Percentiles rank a stretch among this genome's conserved stretches.
These are phyloP conservation scores for Podila minutissima DNA, from an alignment of 192 early-diverging fungal genomes.

Conservation along the genomic window DNA sequence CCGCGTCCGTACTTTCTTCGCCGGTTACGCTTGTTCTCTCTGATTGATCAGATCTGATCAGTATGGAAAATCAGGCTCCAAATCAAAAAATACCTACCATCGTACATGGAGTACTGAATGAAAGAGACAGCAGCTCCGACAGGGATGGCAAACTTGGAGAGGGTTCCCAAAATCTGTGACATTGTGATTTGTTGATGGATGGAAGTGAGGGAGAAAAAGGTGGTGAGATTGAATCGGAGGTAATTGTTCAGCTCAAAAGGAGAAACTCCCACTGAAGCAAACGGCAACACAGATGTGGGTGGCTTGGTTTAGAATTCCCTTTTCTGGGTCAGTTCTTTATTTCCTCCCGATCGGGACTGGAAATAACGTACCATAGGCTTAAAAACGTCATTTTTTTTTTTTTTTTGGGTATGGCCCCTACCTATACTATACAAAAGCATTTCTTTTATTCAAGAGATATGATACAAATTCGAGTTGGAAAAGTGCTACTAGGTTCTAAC, in stretches of 20 bases:
- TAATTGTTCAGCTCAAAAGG: neutral
- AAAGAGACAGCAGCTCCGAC: slow-evolving; percentile 74
- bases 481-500: slow-evolving; percentile 5
- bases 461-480: too few relatives aligned
- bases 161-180: slow-evolving; percentile 66
- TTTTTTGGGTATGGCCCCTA: too few relatives aligned
- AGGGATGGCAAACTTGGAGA: slow-evolving; percentile 86
- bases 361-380: too few relatives aligned
- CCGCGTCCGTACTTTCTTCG: neutral
- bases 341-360: neutral
- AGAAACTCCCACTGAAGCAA: neutral
- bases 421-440: too few relatives aligned
- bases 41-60: neutral
- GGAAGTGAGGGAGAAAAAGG: neutral
- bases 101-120: slow-evolving; percentile 89
- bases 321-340: neutral
- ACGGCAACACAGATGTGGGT: neutral
- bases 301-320: neutral
- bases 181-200: slow-evolving; percentile 37
- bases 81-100: slow-evolving; percentile 68
- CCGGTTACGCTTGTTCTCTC: neutral
- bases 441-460: too few relatives aligned
- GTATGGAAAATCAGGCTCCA: neutral
- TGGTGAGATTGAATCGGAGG: neutral
- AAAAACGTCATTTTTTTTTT: too few relatives aligned